These are phyloP conservation scores for Diplosphaera chodatii DNA, from an alignment of 139 green algal species.

Conservation along the genomic window DNA sequence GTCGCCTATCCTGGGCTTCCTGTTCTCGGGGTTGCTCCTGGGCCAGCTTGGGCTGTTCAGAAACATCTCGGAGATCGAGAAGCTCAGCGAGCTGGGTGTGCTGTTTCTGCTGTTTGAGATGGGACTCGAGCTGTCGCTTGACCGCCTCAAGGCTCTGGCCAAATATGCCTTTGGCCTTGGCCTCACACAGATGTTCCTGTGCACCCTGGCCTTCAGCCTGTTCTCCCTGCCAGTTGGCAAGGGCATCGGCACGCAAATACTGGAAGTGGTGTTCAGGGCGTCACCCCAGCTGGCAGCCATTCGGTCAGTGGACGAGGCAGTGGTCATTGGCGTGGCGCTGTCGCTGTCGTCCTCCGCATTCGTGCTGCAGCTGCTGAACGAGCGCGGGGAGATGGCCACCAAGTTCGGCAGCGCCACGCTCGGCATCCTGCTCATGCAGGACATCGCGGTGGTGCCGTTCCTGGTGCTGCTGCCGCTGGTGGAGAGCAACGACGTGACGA, in stretches of 20 bases:
- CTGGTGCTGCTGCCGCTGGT: slow-evolving; percentile 84
- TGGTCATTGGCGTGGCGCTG: slow-evolving; percentile 86
- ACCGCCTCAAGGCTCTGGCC: slow-evolving; percentile 80
- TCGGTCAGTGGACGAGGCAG: slow-evolving; percentile 60
- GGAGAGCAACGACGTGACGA: slow-evolving; percentile 33
- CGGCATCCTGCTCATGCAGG: slow-evolving; percentile 90
- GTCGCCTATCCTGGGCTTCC: slow-evolving; percentile 87
- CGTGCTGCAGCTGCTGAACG: slow-evolving; percentile 89
- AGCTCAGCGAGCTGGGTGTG: slow-evolving; percentile 89
- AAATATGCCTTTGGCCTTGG: slow-evolving; percentile 95
- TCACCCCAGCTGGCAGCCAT: slow-evolving; percentile 34
- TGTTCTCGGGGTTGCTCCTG: slow-evolving; percentile 80
- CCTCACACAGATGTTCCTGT: slow-evolving; percentile 69
- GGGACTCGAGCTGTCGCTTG: slow-evolving; percentile 88
- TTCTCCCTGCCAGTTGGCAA: slow-evolving; percentile 72
- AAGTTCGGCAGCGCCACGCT: slow-evolving; percentile 86
- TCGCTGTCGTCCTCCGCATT: slow-evolving; percentile 86
- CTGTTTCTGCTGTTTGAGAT: slow-evolving; percentile 98
- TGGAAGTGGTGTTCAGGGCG: slow-evolving; percentile 48
- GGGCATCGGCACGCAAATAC: slow-evolving; percentile 71
- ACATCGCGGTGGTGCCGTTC: slow-evolving; percentile 91
- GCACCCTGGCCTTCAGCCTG: slow-evolving; percentile 61
- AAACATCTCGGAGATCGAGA: slow-evolving; percentile 82
- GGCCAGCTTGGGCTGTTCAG: slow-evolving; percentile 82
- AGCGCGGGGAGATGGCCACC: slow-evolving; percentile 77